phyloP scores from a whole-genome alignment of 257 asterid genomes.

The Solanum lycopersicoides region DNA sequence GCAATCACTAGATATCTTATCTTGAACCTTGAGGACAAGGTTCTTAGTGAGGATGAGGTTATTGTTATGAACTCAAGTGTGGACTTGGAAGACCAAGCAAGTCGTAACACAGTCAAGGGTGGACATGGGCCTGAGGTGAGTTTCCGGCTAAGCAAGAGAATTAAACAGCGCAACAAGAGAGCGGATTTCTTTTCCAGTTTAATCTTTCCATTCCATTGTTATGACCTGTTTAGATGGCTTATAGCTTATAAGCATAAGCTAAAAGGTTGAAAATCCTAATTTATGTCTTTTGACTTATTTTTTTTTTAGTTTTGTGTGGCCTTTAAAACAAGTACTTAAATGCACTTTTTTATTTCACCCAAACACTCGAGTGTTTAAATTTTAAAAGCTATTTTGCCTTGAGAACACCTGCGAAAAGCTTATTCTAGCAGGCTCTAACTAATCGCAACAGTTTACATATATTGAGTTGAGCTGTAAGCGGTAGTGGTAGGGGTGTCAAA shows the following conservation, averaged over 20 bases:
- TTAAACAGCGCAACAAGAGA: neutral
- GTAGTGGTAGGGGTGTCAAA: neutral
- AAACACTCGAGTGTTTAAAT: neutral
- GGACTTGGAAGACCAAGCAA: neutral
- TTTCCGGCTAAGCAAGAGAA: neutral
- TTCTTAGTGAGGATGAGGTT: neutral
- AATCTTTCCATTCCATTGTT: neutral
- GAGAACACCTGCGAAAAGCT: neutral
- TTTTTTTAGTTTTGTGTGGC: neutral
- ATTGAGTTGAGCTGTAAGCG: neutral
- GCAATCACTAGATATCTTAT: neutral
- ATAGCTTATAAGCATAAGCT: neutral
- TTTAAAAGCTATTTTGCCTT: neutral
- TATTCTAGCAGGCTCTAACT: neutral
- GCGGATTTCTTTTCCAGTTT: neutral
- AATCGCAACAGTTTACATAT: neutral
- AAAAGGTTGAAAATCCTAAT: neutral
- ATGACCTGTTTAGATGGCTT: neutral
- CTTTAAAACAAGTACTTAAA: neutral
- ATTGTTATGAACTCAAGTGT: neutral
- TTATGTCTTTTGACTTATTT: neutral
- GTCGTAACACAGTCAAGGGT: neutral
- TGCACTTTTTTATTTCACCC: neutral
- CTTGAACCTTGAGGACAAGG: neutral
- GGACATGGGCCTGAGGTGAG: neutral